A percentile compares a stretch with the other conserved stretches of the same genome.
phyloP scores from a whole-genome alignment of 2,329 filamentous ascomycete genomes.

The Diaporthe australafricana region DNA sequence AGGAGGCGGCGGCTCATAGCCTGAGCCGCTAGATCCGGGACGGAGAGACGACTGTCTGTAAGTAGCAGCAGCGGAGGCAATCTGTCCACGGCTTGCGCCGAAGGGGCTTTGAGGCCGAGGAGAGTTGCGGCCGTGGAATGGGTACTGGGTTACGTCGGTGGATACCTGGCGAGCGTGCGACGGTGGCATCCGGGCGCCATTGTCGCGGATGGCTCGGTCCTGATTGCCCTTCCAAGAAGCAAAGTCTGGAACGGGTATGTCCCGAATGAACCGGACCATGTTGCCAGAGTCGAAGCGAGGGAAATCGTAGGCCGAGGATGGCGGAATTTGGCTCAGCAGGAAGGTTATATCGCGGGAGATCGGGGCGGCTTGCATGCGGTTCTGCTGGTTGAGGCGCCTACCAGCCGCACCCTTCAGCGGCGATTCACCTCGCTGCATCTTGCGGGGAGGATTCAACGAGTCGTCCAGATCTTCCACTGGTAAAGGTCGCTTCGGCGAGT shows the following conservation, averaged over 20 bases:
- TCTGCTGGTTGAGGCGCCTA: slow-evolving; percentile 83
- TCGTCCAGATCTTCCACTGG: slow-evolving; percentile 79
- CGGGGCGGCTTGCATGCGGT: slow-evolving; percentile 71
- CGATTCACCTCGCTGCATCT: slow-evolving; percentile 89
- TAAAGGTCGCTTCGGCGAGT: slow-evolving; percentile 72
- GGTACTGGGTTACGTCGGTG: slow-evolving; percentile 39
- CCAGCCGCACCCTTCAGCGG: slow-evolving; percentile 92
- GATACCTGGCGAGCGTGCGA: slow-evolving; percentile 42
- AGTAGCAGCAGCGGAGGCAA: slow-evolving; percentile 52
- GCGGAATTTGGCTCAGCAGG: slow-evolving; percentile 79
- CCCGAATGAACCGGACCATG: slow-evolving; percentile 79
- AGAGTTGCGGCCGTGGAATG: slow-evolving; percentile 42
- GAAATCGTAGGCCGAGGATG: slow-evolving; percentile 77
- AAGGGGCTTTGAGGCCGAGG: slow-evolving; percentile 61
- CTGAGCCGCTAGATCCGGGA: slow-evolving; percentile 56
- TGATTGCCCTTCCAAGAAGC: slow-evolving; percentile 62
- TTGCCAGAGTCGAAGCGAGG: slow-evolving; percentile 76
- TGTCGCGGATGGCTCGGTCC: slow-evolving; percentile 44
- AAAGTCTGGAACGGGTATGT: slow-evolving; percentile 74
- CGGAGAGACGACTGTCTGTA: slow-evolving; percentile 66
- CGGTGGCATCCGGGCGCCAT: slow-evolving; percentile 41
- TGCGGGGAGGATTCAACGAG: slow-evolving; percentile 77
- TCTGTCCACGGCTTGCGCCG: slow-evolving; percentile 49
- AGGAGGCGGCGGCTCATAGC: slow-evolving; percentile 53
- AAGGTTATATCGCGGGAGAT: slow-evolving; percentile 78